A percentile compares a stretch with the other conserved stretches of the same genome.
These are phyloP conservation scores for Melanomma pulvis-pyrius DNA, from an alignment of 495 filamentous ascomycete species.

Conservation along the genomic window DNA sequence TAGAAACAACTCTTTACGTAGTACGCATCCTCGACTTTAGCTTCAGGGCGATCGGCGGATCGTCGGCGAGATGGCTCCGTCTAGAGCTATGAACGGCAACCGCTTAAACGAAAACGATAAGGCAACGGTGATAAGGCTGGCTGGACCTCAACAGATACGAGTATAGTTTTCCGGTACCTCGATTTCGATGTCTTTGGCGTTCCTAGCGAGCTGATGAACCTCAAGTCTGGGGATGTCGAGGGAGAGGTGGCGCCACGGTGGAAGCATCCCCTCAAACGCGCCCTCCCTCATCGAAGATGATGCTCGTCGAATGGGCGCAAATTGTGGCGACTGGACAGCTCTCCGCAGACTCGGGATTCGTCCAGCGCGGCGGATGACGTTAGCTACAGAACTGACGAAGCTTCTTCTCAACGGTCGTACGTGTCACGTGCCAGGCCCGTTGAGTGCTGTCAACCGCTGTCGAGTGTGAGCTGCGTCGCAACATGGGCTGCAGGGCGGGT, in stretches of 20 bases:
- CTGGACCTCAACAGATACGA: neutral
- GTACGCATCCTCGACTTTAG: neutral
- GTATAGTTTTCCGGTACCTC: neutral
- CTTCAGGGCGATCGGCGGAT: slow-evolving; percentile 13
- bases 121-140: neutral
- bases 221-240: neutral
- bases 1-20: neutral
- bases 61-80: slow-evolving; percentile 14
- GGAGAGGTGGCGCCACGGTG: neutral
- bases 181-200: neutral
- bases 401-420: neutral
- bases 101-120: neutral
- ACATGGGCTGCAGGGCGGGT: neutral
- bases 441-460: neutral
- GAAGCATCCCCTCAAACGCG: neutral
- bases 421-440: neutral
- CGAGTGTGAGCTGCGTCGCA: neutral
- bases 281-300: neutral
- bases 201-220: neutral
- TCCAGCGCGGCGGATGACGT: neutral
- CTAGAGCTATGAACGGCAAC: neutral
- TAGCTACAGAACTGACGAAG: neutral
- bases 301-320: neutral
- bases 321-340: neutral
- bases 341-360: neutral